These are phyloP conservation scores for Exophiala alcalophila DNA, from an alignment of 2,329 filamentous ascomycete genomes.

Conservation along the genomic window DNA sequence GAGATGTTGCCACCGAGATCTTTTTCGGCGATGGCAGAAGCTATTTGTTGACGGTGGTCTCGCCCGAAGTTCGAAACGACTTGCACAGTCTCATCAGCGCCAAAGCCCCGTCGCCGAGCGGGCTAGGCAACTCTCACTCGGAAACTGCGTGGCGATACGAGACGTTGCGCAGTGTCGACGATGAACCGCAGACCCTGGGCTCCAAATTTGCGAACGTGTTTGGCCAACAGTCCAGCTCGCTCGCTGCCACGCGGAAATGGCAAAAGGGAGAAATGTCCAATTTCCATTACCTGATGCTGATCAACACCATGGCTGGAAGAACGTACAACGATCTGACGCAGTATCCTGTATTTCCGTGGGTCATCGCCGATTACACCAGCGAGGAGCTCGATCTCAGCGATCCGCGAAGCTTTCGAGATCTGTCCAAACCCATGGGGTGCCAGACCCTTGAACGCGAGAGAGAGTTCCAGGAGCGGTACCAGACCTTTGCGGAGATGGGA, in stretches of 20 bases:
- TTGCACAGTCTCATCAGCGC: slow-evolving; percentile 71
- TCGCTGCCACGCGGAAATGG: slow-evolving; percentile 85
- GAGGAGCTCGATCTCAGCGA: slow-evolving; percentile 84
- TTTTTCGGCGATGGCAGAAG: slow-evolving; percentile 97
- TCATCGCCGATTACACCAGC: slow-evolving; percentile 92
- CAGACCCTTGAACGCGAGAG: slow-evolving; percentile 73
- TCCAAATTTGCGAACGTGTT: slow-evolving; percentile 92
- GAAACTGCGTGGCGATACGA: slow-evolving; percentile 94
- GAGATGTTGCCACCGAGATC: slow-evolving; percentile 92
- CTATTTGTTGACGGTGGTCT: slow-evolving; percentile 84
- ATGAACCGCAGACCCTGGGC: slow-evolving; percentile 66
- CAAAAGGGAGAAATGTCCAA: slow-evolving; percentile 93
- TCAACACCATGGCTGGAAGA: slow-evolving; percentile 94
- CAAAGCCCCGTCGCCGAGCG: slow-evolving; percentile 60
- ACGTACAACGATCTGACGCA: slow-evolving; percentile 98
- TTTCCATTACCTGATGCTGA: slow-evolving; percentile 97
- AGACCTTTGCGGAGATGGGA: slow-evolving; percentile 84
- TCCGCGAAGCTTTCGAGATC: slow-evolving; percentile 79
- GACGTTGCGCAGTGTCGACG: slow-evolving; percentile 67
- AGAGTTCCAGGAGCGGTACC: slow-evolving; percentile 80
- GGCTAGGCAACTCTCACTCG: slow-evolving; percentile 70
- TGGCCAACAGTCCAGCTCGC: slow-evolving; percentile 73
- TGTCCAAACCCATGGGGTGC: slow-evolving; percentile 95
- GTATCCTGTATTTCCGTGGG: slow-evolving; percentile 97
- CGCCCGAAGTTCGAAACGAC: slow-evolving; percentile 70